Evolutionary conservation across 441 rosid species (phyloP), one percentile per base, ranked within the genome.

Genomic region (Erodium texanum): DNA sequence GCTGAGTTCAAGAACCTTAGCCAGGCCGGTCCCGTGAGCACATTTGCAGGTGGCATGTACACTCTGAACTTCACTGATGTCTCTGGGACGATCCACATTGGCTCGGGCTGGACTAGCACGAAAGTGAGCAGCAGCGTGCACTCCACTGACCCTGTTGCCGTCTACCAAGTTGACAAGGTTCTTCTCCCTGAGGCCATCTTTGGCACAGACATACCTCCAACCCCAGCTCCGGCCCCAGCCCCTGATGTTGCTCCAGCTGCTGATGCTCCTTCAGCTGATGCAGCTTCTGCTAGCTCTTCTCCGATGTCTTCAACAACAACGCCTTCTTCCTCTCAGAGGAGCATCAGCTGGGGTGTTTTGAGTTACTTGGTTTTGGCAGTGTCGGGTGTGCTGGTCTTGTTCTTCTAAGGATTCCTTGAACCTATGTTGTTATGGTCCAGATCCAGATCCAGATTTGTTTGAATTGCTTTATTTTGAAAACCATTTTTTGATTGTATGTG

Each of bases 151-250:
- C 99, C 93, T 0, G 92, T 91, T 16, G 95, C 99, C 5, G 41
- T 93, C 20, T 93, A 89, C 79, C 87, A 89, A 75, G 90, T 93
- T 12, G 82, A 91, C 29, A 80, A 75, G 10, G 93, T 91, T 71
- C 89, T 93, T 36, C 81, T 93, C 43, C 99, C 99, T 0, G 95
- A 85, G 74, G 93, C 89, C 2, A 91, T 91, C 75, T 93, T 89
- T 48, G 99, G 99, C 32, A 88, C 96, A 0, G 87, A 93, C 72
- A 87, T 93, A 0, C 99, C 99, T 68, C 96, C 99, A 63, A 82
- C 78, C 61, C 85, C 96, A 3, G 95, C 96, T 54, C 99, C 97
- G 2, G 91, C 93, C 15, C 96, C 97, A 2, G 87, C 88, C 64
- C 87, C 92, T 36, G 87, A 75, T 5, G 64, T 69, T 16, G 76